These are phyloP conservation scores for Cercospora berteroae DNA, from an alignment of 2,329 filamentous ascomycete genomes.

Conservation along the genomic window DNA sequence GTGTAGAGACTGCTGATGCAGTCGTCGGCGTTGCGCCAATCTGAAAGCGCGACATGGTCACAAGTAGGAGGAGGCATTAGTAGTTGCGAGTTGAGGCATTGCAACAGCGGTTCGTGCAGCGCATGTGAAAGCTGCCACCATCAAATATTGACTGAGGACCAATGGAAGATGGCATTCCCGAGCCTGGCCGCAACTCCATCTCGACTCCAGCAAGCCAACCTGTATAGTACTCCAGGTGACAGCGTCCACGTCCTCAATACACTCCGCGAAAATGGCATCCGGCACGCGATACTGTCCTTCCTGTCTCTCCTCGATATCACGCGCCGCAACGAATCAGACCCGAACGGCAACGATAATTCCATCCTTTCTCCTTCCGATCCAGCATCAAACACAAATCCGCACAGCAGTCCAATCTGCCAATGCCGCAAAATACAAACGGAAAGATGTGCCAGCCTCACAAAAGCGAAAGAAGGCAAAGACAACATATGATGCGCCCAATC, in stretches of 20 bases:
- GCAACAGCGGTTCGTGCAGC: not conserved
- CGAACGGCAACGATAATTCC: conserved; percentile 19
- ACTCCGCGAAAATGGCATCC: conserved; percentile 23
- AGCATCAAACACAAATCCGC: conserved; percentile 41
- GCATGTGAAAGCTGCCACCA: not conserved
- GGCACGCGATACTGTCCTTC: conserved; percentile 30
- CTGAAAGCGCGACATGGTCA: conserved; percentile 51
- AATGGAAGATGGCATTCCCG: conserved; percentile 9
- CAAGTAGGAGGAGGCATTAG: not conserved
- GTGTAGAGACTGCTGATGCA: conserved; percentile 41
- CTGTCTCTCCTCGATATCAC: conserved; percentile 27
- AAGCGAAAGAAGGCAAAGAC: conserved; percentile 63
- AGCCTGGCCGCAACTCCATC: conserved; percentile 15
- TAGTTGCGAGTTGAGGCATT: not conserved
- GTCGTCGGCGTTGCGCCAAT: conserved; percentile 35
- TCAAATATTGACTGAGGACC: not conserved
- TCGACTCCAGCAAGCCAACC: not conserved
- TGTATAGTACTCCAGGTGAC: not conserved
- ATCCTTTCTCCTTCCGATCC: conserved; percentile 28
- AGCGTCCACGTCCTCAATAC: not conserved
- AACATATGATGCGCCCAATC: conserved; percentile 61
- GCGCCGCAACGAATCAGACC: conserved; percentile 16
- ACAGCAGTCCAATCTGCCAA: conserved; percentile 41
- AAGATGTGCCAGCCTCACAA: conserved; percentile 53
- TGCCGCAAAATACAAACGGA: conserved; percentile 43